Evolutionary conservation across 2,329 filamentous ascomycete species (phyloP).

Genomic region (Pezicula radicicola): DNA sequence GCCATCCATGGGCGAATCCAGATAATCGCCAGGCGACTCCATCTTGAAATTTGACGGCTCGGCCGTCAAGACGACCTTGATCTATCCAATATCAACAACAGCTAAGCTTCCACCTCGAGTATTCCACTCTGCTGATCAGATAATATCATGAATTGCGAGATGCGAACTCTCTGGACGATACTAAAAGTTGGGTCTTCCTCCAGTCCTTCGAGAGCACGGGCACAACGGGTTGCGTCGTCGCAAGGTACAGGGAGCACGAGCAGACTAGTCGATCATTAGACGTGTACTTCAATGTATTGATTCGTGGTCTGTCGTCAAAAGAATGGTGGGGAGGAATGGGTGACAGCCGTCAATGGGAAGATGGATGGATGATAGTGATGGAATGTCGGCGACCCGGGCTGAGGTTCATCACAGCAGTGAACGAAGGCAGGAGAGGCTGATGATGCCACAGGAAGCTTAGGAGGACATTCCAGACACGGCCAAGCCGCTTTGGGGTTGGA

Average conservation of each 20-base stretch:
- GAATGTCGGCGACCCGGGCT: not conserved
- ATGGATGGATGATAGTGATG: not conserved
- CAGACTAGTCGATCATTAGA: slow-evolving; percentile 1
- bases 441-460: not conserved
- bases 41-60: slow-evolving; percentile 29
- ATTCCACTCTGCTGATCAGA: slow-evolving; percentile 4
- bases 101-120: slow-evolving; percentile 19
- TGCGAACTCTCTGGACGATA: not conserved
- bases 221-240: not conserved
- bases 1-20: slow-evolving; percentile 56
- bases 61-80: slow-evolving; percentile 10
- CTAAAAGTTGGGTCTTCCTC: not conserved
- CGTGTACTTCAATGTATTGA: slow-evolving; percentile 16
- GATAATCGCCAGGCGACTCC: slow-evolving; percentile 52
- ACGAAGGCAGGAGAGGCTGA: slow-evolving; percentile 1
- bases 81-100: slow-evolving; percentile 12
- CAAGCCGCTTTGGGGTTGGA: slow-evolving; percentile 1
- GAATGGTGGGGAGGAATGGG: slow-evolving; percentile 9
- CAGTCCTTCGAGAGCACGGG: not conserved
- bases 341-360: slow-evolving; percentile 1
- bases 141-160: slow-evolving; percentile 5
- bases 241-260: slow-evolving; percentile 2
- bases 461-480: slow-evolving; percentile 5
- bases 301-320: not conserved
- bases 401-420: not conserved